Base-by-base conservation (phyloP, 768 basidiomycete species). In the Pulveroboletus frians region DNA sequence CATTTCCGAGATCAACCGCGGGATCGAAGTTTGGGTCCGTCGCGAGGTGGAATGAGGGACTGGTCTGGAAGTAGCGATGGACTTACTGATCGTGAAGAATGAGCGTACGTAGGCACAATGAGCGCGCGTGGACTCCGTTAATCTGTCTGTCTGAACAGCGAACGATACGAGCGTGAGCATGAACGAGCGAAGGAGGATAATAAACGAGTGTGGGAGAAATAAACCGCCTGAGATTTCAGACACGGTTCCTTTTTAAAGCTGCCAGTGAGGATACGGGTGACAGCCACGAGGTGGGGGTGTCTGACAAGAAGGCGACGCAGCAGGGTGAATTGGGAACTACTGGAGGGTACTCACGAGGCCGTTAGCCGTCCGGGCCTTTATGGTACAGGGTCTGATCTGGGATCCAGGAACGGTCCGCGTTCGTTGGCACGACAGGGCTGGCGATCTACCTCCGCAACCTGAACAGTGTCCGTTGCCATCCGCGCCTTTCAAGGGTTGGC, bases 1-100 rank as follows among this genome's bases (percentile, higher is more conserved):
- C 54, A 46, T 53, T 43, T 50, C 53, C 43, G 54, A 41, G 57
- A 57, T 62, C 52, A 53, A 47, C 39, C 42, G 23, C 27, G 21
- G 38, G 34, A 30, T 40, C n/a, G 46, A 38, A 41, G 18, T 26
- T 34, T 31, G 42, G 34, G 35, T 41, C 46, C 46, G 38, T 49
- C 52, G 36, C 34, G 30, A 32, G 40, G 44, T 40, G 23, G 36
- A 34, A 50, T 43, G 31, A 46, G 49, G 49, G 38, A 46, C 4
- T n/a, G 17, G 39, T 2, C 34, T 18, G 9, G 43, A 51, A 51
- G 45, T 30, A 29, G 53, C 14, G 41, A 38, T 4, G 5, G 11
- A 56, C 65, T 52, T 56, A 64, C 59, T 50, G 53, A 57, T 64
- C 60, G 60, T 67, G 50, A 60, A 26, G 45, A 54, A 50, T 35